Evolutionary conservation across 2,329 filamentous ascomycete genomes (phyloP).

Genomic region (Talaromyces sp.): DNA sequence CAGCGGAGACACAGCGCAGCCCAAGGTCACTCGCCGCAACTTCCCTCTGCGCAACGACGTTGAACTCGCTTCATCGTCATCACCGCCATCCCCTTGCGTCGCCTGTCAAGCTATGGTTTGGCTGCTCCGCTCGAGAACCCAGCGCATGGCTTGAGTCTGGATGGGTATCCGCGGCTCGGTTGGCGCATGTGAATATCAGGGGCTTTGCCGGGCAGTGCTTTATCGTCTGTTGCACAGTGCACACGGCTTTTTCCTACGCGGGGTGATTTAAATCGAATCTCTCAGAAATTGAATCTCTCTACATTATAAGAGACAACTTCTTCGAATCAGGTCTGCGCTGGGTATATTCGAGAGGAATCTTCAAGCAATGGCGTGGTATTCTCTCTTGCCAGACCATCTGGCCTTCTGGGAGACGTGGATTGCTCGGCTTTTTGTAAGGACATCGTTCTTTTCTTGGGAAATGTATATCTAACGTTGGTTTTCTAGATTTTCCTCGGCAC

Average conservation of each 20-base stretch:
- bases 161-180: not conserved
- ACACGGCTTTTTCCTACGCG: not conserved
- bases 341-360: not conserved
- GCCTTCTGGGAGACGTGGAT: constrained; percentile 58
- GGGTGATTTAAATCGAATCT: not conserved
- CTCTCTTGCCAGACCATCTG: constrained; percentile 57
- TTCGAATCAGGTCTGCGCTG: not conserved
- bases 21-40: not conserved
- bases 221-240: not conserved
- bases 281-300: not conserved
- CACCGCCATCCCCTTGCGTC: not conserved
- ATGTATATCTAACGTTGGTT: not conserved
- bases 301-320: not conserved
- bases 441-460: not conserved
- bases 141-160: not conserved
- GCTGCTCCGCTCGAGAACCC: not conserved
- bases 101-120: not conserved
- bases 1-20: not conserved
- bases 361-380: constrained; percentile 56
- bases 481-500: constrained; percentile 56
- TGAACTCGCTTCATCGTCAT: not conserved
- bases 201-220: not conserved
- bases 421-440: constrained; percentile 56
- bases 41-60: not conserved
- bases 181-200: not conserved